phyloP scores from a whole-genome alignment of 805 yeast genomes.

The Metschnikowia picachoensis region DNA sequence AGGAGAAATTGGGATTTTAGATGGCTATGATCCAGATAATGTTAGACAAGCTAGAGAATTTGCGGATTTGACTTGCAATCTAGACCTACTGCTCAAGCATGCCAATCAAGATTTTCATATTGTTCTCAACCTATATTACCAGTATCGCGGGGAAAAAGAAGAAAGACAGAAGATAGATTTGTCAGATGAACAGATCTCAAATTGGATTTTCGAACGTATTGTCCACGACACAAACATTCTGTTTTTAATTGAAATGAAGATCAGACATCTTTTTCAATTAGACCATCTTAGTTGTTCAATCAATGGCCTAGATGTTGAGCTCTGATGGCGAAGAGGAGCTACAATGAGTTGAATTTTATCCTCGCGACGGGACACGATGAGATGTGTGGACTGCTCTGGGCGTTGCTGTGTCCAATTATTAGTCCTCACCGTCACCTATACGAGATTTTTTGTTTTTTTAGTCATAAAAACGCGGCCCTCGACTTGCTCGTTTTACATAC shows the following conservation, averaged over 20 bases:
- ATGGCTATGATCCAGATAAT: constrained; percentile 12
- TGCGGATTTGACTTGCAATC: constrained; percentile 10
- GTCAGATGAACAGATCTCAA: constrained; percentile 10
- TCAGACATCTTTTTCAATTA: constrained; percentile 12
- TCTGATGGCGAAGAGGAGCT: constrained; percentile 1
- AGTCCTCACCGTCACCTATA: not conserved
- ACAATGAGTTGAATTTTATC: too few species aligned
- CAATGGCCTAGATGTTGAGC: constrained; percentile 14
- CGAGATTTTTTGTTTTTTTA: too few species aligned
- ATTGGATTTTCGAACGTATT: constrained; percentile 13
- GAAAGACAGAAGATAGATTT: constrained; percentile 2
- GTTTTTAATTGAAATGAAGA: constrained; percentile 13
- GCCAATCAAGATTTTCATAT: constrained; percentile 7
- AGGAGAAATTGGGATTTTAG: constrained; percentile 14
- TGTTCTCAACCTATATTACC: constrained; percentile 8
- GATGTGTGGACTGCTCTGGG: too few species aligned
- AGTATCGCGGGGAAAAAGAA: constrained; percentile 5
- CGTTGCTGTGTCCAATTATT: too few species aligned
- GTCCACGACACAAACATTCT: constrained; percentile 9
- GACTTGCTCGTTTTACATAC: not conserved
- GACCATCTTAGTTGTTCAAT: constrained; percentile 8
- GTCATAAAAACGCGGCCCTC: not conserved
- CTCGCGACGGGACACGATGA: too few species aligned
- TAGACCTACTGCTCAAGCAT: constrained; percentile 6
- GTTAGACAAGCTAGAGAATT: constrained; percentile 4